Conservation (phyloP, 2,329 filamentous ascomycete genomes). For the Trichoderma sp. region DNA sequence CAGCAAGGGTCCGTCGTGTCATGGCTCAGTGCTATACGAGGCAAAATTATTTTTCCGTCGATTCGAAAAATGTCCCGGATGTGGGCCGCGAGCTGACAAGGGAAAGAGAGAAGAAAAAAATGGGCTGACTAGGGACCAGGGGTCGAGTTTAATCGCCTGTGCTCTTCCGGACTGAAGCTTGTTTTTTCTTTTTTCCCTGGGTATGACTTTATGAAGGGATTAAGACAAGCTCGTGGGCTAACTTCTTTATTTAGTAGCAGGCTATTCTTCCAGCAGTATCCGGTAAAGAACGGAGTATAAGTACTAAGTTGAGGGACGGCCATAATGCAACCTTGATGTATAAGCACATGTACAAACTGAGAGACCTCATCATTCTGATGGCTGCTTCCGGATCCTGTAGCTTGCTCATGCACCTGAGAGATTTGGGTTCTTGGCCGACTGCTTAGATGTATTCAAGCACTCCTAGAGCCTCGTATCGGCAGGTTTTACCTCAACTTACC, state of each 20-base stretch:
- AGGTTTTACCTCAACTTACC: not conserved
- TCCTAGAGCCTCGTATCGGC: not conserved
- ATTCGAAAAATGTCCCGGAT: not conserved
- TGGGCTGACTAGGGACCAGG: not conserved
- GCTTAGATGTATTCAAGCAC: not conserved
- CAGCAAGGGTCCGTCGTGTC: not conserved
- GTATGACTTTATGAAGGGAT: not conserved
- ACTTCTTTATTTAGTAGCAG: not conserved
- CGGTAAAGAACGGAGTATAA: not conserved
- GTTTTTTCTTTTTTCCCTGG: not conserved
- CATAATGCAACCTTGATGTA: not conserved
- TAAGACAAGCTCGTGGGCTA: not conserved
- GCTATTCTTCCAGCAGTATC: not conserved
- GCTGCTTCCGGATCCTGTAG: not conserved
- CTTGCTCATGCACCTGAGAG: not conserved
- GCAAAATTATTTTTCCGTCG: constrained; percentile 13
- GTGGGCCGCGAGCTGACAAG: not conserved
- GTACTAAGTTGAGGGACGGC: not conserved
- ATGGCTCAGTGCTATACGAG: not conserved
- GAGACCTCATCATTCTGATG: not conserved
- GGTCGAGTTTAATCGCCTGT: not conserved
- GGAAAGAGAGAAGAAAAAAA: not conserved
- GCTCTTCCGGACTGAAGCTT: not conserved
- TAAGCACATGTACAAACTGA: not conserved
- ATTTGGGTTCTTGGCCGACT: too few species aligned